Evolutionary conservation across 352 stramenopile species (phyloP).

Genomic region (Phytophthora agathidicida): DNA sequence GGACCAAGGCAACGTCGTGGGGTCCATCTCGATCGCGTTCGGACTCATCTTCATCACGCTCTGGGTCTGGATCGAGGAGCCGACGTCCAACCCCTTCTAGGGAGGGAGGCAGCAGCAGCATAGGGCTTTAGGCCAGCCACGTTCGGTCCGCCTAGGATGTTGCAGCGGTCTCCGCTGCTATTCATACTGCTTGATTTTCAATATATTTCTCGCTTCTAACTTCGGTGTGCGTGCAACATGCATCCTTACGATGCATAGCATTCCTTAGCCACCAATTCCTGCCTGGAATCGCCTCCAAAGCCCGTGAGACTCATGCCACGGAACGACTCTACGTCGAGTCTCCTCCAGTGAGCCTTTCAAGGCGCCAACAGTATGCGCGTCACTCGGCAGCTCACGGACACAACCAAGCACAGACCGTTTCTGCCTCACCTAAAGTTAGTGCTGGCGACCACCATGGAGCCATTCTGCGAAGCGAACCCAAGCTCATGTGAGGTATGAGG

Average conservation of each 20-base stretch:
- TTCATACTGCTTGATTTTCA: slow-evolving; percentile 46
- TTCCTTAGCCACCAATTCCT: no score
- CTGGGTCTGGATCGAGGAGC: slow-evolving; percentile 86
- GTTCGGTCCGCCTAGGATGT: slow-evolving; percentile 18
- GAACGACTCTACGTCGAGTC: no score
- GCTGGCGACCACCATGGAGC: no score
- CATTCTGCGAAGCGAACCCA: background rate
- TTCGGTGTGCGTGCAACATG: slow-evolving; percentile 9
- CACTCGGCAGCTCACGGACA: background rate
- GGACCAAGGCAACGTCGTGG: slow-evolving; percentile 87
- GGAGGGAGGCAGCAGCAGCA: slow-evolving; percentile 4
- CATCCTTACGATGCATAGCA: slow-evolving; percentile 1
- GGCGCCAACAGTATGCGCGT: background rate
- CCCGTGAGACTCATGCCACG: slow-evolving; percentile 1
- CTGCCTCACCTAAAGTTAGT: background rate
- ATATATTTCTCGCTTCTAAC: slow-evolving; percentile 42
- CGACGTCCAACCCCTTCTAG: slow-evolving; percentile 83
- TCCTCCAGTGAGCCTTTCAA: no score
- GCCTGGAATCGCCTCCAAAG: no score
- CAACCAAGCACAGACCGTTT: no score
- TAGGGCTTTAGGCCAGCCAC: slow-evolving; percentile 25
- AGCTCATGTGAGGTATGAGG: slow-evolving; percentile 16
- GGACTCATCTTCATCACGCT: slow-evolving; percentile 81
- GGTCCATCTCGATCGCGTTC: slow-evolving; percentile 72
- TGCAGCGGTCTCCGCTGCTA: slow-evolving; percentile 8